These are phyloP conservation scores for Leptoxyphium fumago DNA, from an alignment of 2,329 filamentous ascomycete genomes.

Conservation along the genomic window DNA sequence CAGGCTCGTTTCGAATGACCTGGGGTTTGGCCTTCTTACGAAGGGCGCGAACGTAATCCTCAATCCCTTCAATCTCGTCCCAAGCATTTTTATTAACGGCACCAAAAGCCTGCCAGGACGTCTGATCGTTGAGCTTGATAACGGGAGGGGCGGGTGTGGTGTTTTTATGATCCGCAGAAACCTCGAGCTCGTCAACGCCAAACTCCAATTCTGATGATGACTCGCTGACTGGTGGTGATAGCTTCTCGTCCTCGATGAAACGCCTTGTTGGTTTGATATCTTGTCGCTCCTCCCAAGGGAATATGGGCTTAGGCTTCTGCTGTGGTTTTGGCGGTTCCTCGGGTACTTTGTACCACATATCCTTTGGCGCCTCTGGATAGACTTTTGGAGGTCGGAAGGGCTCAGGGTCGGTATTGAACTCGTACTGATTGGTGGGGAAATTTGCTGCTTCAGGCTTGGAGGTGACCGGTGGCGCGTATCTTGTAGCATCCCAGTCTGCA, in stretches of 20 bases:
- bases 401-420: conserved; percentile 62
- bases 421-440: conserved; percentile 64
- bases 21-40: conserved; percentile 35
- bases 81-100: conserved; percentile 66
- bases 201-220: conserved; percentile 6
- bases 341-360: conserved; percentile 82
- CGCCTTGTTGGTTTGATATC: conserved; percentile 49
- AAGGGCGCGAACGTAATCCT: conserved; percentile 67
- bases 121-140: conserved; percentile 32
- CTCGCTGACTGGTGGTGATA: conserved; percentile 8
- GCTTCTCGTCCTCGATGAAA: conserved; percentile 42
- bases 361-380: conserved; percentile 69
- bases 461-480: conserved; percentile 43
- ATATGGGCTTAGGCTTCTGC: conserved; percentile 53
- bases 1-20: conserved; percentile 2
- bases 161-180: conserved; percentile 8
- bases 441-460: conserved; percentile 76
- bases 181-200: conserved; percentile 15
- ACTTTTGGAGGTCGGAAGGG: conserved; percentile 63
- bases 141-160: conserved; percentile 27
- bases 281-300: conserved; percentile 73
- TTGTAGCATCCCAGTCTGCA: conserved; percentile 48
- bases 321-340: conserved; percentile 39
- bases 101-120: conserved; percentile 56
- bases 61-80: conserved; percentile 83